Evolutionary conservation across 1,139 yeast genomes (phyloP), one percentile per base, ranked within the genome.

Genomic region (Hemisphaericaspora xylofermentans): DNA sequence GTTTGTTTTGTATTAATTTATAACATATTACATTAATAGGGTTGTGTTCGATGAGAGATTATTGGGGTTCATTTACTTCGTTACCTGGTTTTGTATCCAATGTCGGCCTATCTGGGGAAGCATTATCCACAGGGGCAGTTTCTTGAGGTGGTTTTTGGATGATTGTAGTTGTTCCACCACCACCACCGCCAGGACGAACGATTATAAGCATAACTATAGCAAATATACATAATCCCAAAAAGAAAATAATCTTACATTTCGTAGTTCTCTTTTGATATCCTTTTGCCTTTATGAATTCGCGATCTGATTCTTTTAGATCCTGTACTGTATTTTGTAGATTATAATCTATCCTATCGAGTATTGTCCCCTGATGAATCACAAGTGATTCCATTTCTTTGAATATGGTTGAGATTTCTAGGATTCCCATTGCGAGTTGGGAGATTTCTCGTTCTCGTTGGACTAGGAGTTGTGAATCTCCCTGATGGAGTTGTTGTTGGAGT

Each of bases 331-430:
- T 82, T 46, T 85, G 86, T 45, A 94, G 68, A 58, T 94, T 93
- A 62, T 91, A 91, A 63, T 89, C 98, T 43, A 93, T 91, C 50
- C 98, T 70, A 61, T 93, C 98, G 44, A 93, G 72, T 35, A 93
- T 74, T 0, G 97, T 88, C 2, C 98, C 98, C 63, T 93, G 98
- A 57, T 94, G 98, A 44, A 93, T 87, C 38, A 93, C 89, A 74
- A 94, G 74, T 25, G 82, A 79, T 54, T 94, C 98, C 78, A 93
- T 79, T 57, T 94, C 98, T 58, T 87, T 85, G 67, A 93, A 93
- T 41, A 94, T 93, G 2, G 94, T 88, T 34, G 94, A 86, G 2
- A 93, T 86, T 60, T 93, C 99, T 26, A 93, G 68, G 33, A 93
- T 95, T 35, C 97, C 96, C 72, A 88, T 88, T 3, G 98, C 98